A percentile compares a stretch with the other conserved stretches of the same genome.
These are phyloP conservation scores for Cyanodermella asteris DNA, from an alignment of 2,329 filamentous ascomycete genomes.

Conservation along the genomic window DNA sequence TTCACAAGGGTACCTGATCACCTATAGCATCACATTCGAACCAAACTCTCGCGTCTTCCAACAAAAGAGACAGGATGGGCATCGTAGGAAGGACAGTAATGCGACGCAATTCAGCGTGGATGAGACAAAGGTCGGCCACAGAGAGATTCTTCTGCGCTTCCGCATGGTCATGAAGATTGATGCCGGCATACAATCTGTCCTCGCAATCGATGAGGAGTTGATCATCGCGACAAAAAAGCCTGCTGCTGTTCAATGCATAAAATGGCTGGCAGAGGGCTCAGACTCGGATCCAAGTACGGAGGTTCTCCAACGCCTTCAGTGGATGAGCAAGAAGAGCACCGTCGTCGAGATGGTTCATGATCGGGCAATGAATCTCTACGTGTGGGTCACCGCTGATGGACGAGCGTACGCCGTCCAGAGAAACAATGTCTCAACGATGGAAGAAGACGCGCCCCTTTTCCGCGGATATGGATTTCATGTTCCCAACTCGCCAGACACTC, in stretches of 20 bases:
- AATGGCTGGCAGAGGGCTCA: slow-evolving; percentile 67
- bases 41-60: slow-evolving; percentile 66
- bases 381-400: slow-evolving; percentile 80
- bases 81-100: slow-evolving; percentile 23
- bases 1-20: slow-evolving; percentile 67
- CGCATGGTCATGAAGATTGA: slow-evolving; percentile 97
- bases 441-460: slow-evolving; percentile 40
- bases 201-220: slow-evolving; percentile 81
- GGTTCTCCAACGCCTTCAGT: slow-evolving; percentile 66
- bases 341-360: slow-evolving; percentile 81
- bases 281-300: slow-evolving; percentile 80
- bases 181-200: slow-evolving; percentile 68
- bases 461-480: slow-evolving; percentile 78
- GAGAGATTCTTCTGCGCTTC: slow-evolving; percentile 77
- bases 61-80: slow-evolving; percentile 42
- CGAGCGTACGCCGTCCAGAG: slow-evolving; percentile 80
- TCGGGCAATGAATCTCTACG: slow-evolving; percentile 82
- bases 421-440: slow-evolving; percentile 17
- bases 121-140: slow-evolving; percentile 52
- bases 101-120: slow-evolving; percentile 43
- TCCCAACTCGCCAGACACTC: slow-evolving; percentile 36
- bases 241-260: slow-evolving; percentile 87
- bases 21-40: slow-evolving; percentile 77
- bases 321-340: slow-evolving; percentile 55
- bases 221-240: slow-evolving; percentile 81